Evolutionary conservation across 2,329 filamentous ascomycete genomes (phyloP), one percentile per base, ranked within the genome.

Genomic region (Capronia americana): DNA sequence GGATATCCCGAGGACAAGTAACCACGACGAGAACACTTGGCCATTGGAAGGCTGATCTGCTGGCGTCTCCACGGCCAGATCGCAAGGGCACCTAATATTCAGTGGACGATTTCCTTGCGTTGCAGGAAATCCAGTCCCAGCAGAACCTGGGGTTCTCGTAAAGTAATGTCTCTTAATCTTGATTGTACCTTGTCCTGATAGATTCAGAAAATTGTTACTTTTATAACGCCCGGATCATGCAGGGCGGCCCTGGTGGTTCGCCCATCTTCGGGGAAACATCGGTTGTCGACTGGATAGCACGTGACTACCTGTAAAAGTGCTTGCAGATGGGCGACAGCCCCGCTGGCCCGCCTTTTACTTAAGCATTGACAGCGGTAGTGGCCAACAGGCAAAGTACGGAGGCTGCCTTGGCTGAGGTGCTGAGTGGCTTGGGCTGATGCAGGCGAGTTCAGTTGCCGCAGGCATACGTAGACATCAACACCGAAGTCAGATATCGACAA

Each of bases 21-120:
- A 93, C 77, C 90, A 88, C 77, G 87, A 86, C 66, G 91, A 91
- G 4, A 92, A 93, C 76, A 91, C 91, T 2, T 94, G 91, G 91
- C 91, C 92, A 73, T 83, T 93, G 8, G 30, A 30, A 32, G 30
- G 30, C 30, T 32, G 30, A 32, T 32, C 30, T 32, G 30, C 30
- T 11, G 30, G 3, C 3, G 30, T 32, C 30, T 32, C 8, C 30
- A 32, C 8, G 10, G 10, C 8, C 30, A 11, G 10, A 32, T 11
- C 30, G 30, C 8, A 32, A 11, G 10, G 30, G 30, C 30, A n/a
- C 30, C 30, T 11, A 11, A 32, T 32, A 32, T 32, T 10, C 30
- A 32, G 30, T 1, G 30, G 8, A 11, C 5, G 30, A 32, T 32
- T 32, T 30, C 8, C 11, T 10, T 32, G 30, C 6, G 30, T 2